Percentiles rank a stretch among this genome's conserved stretches.
Conservation (phyloP, 148 eudicot species). For the Fagopyrum esculentum region DNA sequence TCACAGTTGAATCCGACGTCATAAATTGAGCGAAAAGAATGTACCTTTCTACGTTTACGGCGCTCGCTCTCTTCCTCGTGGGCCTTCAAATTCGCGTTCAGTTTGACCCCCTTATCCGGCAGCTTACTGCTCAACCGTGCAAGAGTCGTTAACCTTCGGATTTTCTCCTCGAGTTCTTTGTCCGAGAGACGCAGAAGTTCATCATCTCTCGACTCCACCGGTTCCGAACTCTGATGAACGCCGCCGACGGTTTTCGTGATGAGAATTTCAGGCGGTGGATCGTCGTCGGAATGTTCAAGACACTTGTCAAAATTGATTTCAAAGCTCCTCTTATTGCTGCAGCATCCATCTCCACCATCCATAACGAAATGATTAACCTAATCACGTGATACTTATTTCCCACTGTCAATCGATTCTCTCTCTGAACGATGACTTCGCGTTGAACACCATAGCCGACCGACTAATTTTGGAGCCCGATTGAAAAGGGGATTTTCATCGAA, state of each 20-base stretch:
- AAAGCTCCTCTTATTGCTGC: constrained; percentile 12
- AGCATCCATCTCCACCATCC: constrained; percentile 7
- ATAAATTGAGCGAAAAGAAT: not conserved
- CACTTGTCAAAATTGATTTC: constrained; percentile 16
- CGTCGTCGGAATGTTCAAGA: constrained; percentile 9
- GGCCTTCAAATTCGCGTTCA: constrained; percentile 12
- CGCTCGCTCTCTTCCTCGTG: constrained; percentile 20
- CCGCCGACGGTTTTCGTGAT: constrained; percentile 16
- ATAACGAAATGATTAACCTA: not conserved
- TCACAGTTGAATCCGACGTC: not conserved
- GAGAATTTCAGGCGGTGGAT: constrained; percentile 21
- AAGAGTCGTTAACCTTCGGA: not conserved
- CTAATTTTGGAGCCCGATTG: too few relatives aligned
- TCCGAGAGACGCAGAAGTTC: constrained; percentile 4
- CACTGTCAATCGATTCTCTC: not conserved
- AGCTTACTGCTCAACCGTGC: not conserved
- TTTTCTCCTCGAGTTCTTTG: not conserved
- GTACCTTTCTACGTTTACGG: constrained; percentile 10
- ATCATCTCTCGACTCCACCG: constrained; percentile 10
- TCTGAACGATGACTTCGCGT: not conserved
- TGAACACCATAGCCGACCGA: too few relatives aligned
- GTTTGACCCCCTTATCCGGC: constrained; percentile 29
- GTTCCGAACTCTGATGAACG: not conserved
- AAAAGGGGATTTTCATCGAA: too few relatives aligned
- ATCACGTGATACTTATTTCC: not conserved